Evolutionary conservation across 2,329 filamentous ascomycete species (phyloP).

Genomic region (Mycosphaerella sp.): DNA sequence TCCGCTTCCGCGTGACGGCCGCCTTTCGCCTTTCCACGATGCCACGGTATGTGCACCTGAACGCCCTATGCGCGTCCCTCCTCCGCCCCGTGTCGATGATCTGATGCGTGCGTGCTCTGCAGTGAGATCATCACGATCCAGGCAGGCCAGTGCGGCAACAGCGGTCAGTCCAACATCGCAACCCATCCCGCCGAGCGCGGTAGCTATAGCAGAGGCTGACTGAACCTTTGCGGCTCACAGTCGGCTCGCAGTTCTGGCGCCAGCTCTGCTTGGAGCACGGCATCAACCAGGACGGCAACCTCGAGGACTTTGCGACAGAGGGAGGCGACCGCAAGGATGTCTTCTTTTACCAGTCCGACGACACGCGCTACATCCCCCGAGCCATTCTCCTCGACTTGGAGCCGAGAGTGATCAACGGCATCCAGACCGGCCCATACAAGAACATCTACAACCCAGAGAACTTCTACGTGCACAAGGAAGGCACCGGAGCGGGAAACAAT

Average conservation of each 20-base stretch:
- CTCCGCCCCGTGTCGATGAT: background rate
- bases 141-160: constrained; percentile 98
- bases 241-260: constrained; percentile 98
- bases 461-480: constrained; percentile 93
- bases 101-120: constrained; percentile 1
- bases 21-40: background rate
- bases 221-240: constrained; percentile 41
- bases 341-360: constrained; percentile 98
- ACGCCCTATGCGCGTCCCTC: background rate
- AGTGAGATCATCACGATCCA: constrained; percentile 99
- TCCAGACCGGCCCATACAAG: constrained; percentile 88
- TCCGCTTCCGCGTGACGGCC: background rate
- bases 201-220: background rate
- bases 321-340: constrained; percentile 98
- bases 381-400: constrained; percentile 94
- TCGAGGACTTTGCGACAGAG: constrained; percentile 96
- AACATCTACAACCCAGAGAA: constrained; percentile 99
- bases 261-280: constrained; percentile 97
- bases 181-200: no score
- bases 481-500: constrained; percentile 91
- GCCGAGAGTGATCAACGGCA: constrained; percentile 84
- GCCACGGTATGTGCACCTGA: constrained; percentile 5
- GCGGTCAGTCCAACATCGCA: constrained; percentile 60
- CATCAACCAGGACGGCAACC: constrained; percentile 93
- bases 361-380: constrained; percentile 94